Base-by-base conservation (phyloP, 805 yeast genomes). In the Sungouiozyma ichnusensis region DNA sequence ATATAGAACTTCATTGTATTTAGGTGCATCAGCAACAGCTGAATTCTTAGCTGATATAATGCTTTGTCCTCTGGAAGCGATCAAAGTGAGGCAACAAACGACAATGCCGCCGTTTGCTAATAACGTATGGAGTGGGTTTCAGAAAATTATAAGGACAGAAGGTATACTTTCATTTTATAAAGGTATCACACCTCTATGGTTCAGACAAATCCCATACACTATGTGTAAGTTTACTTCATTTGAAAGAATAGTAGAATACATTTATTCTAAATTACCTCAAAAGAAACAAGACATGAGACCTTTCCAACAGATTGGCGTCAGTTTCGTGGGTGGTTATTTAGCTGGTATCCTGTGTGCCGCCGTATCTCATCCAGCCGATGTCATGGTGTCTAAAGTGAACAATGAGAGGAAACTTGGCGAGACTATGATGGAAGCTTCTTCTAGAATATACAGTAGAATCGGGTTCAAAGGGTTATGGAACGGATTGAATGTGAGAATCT, bases 331-430 rank as follows among this genome's bases (percentile, higher is more conserved):
- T 64, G 97, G 98, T 62, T 90, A 90, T 68, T 76, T 90, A 59
- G 98, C 97, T 9, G 98, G 97, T 79, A 80, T 92, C 43, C 77
- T 88, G 69, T 90, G 97, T 71, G 97, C 98, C 6, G 68, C 83
- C 40, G 92, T 88, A 15, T 88, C 97, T 20, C 97, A 92, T 64
- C 98, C 98, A 16, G 97, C 97, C n/a, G 98, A 90, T 65, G 97
- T 90, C 29, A 81, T 92, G 95, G 97, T 90, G 19, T 84, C 95
- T 38, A 85, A 87, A 73, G 77, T 92, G 56, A 88, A 85, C 62
- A 73, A 81, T 41, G 62, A 58, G 32, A 46, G 87, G 78, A 54
- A 77, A 75, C 55, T 65, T 64, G 58, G 72, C 79, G 95, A 87
- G 67, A 57, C 81, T 4, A 71, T 75, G 54, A 79, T 80, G 20